Conservation (phyloP, 1,284 basidiomycete genomes). For the Calocybe gambosa region DNA sequence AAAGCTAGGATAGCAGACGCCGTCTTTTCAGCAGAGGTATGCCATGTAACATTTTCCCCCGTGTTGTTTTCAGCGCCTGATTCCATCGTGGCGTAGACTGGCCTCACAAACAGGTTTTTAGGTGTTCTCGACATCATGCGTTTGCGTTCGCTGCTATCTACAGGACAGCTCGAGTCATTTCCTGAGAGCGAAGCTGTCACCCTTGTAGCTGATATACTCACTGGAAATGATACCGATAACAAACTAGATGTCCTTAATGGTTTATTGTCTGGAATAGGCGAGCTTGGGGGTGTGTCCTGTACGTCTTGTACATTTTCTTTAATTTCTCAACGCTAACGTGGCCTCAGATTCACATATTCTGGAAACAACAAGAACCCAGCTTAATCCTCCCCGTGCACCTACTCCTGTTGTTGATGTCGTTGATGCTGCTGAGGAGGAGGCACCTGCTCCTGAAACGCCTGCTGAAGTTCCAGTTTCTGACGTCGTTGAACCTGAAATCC, state of each 20-base stretch:
- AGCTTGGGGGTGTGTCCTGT: conserved; percentile 58
- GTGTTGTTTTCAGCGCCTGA: background rate
- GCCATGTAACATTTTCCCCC: conserved; percentile 13
- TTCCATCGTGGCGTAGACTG: conserved; percentile 26
- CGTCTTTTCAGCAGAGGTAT: conserved; percentile 55
- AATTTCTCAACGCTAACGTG: conserved; percentile 4
- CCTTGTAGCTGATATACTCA: conserved; percentile 44
- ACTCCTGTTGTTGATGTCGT: conserved; percentile 24
- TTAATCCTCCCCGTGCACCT: conserved; percentile 35
- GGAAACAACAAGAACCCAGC: conserved; percentile 46
- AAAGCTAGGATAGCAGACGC: conserved; percentile 48
- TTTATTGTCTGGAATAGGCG: conserved; percentile 50
- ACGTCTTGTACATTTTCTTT: conserved; percentile 23
- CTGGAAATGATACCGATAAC: conserved; percentile 43
- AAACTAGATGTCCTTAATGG: conserved; percentile 48
- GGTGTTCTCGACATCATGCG: conserved; percentile 62
- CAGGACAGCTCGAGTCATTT: conserved; percentile 38
- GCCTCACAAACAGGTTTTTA: conserved; percentile 33
- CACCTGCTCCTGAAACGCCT: conserved; percentile 9
- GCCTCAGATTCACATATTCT: conserved; percentile 49
- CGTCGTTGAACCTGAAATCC: conserved; percentile 25
- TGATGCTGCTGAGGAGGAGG: conserved; percentile 2
- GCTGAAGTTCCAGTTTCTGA: conserved; percentile 1
- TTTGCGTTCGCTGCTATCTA: conserved; percentile 52
- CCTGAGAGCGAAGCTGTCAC: conserved; percentile 50